Evolutionary conservation across 1,284 basidiomycete genomes (phyloP).

Genomic region (Leccinum colubrinum): DNA sequence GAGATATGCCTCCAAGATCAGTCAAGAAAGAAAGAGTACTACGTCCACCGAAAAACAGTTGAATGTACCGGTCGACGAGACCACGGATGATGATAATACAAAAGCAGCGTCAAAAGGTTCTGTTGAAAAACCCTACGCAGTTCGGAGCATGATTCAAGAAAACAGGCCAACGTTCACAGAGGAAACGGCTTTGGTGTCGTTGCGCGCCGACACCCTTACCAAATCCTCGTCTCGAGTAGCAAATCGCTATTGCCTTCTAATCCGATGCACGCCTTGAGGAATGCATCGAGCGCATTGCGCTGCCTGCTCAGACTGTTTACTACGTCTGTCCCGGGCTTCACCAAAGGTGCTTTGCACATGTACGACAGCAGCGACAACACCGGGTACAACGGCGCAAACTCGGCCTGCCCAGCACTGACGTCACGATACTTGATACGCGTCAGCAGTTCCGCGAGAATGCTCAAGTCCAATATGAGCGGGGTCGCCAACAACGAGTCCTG

Average conservation of each 20-base stretch:
- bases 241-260: conserved; percentile 82
- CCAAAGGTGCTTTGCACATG: conserved; percentile 93
- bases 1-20: not conserved
- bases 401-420: conserved; percentile 40
- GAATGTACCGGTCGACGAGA: not conserved
- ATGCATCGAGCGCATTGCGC: conserved; percentile 90
- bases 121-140: not conserved
- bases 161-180: not conserved
- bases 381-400: conserved; percentile 83
- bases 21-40: too few species aligned
- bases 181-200: not conserved
- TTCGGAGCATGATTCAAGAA: not conserved
- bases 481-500: conserved; percentile 95
- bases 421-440: conserved; percentile 90
- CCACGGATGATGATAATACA: not conserved
- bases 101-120: not conserved
- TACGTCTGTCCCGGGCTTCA: conserved; percentile 94
- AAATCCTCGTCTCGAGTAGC: conserved; percentile 83
- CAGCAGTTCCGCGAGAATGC: conserved; percentile 93
- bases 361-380: conserved; percentile 89
- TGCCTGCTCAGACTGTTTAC: conserved; percentile 96
- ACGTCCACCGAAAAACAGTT: not conserved
- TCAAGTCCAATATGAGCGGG: conserved; percentile 91
- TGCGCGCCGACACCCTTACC: conserved; percentile 50
- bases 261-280: conserved; percentile 91